Conservation (phyloP, 106 monocot species). For the Acorus gramineus region DNA sequence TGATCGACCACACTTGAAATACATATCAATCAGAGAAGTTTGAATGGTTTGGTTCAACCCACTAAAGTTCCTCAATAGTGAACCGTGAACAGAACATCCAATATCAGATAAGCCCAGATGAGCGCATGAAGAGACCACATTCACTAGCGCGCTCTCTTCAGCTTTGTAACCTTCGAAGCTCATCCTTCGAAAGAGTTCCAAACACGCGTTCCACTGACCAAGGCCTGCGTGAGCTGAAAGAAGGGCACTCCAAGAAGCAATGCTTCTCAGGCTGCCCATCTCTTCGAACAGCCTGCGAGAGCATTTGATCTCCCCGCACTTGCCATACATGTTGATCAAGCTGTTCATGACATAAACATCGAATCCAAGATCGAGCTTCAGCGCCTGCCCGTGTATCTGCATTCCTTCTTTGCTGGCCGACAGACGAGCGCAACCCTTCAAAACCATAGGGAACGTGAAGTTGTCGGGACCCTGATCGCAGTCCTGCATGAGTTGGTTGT, state of each 20-base stretch:
- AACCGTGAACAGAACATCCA: slow-evolving; percentile 52
- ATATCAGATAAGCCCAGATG: slow-evolving; percentile 34
- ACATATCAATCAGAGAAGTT: slow-evolving; percentile 72
- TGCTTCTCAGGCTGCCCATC: slow-evolving; percentile 26
- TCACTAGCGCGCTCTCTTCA: slow-evolving; percentile 56
- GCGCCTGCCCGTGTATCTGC: slow-evolving; percentile 47
- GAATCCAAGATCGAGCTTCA: slow-evolving; percentile 37
- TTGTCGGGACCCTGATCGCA: slow-evolving; percentile 29
- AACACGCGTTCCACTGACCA: slow-evolving; percentile 35
- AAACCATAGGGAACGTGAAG: slow-evolving; percentile 64
- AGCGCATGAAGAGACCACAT: slow-evolving; percentile 40
- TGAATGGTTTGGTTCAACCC: slow-evolving; percentile 24
- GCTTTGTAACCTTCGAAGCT: slow-evolving; percentile 13
- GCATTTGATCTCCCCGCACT: slow-evolving; percentile 33
- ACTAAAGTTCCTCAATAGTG: slow-evolving; percentile 27
- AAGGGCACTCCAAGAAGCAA: slow-evolving; percentile 63
- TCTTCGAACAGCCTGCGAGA: slow-evolving; percentile 38
- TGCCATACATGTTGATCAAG: slow-evolving; percentile 74
- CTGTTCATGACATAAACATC: slow-evolving; percentile 53
- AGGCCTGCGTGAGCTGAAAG: slow-evolving; percentile 35
- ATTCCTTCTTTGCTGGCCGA: slow-evolving; percentile 19
- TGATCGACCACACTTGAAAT: slow-evolving; percentile 44
- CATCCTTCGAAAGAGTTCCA: slow-evolving; percentile 35
- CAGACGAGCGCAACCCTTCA: slow-evolving; percentile 62
- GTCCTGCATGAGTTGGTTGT: slow-evolving; percentile 35